A percentile compares a stretch with the other conserved stretches of the same genome.
Conservation (phyloP, 2,329 filamentous ascomycete species). For the Beauveria sp. region DNA sequence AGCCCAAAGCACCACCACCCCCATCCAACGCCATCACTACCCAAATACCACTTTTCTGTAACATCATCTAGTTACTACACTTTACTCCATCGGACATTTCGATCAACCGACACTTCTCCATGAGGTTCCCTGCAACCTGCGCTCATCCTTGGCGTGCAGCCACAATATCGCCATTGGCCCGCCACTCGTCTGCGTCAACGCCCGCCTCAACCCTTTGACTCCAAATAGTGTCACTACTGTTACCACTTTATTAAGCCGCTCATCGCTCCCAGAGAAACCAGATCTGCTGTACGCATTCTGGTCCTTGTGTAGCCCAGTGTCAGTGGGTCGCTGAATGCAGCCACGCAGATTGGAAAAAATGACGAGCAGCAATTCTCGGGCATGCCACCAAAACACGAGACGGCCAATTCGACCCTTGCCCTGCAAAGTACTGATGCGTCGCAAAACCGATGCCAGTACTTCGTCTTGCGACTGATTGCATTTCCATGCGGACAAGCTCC, state of each 20-base stretch:
- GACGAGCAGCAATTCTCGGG: no score
- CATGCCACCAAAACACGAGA: not conserved
- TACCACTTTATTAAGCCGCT: no score
- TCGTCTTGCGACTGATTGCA: not conserved
- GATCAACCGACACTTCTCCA: not conserved
- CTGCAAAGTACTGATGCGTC: no score
- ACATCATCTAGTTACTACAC: not conserved
- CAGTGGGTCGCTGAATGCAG: no score
- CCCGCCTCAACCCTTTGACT: no score
- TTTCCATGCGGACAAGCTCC: not conserved
- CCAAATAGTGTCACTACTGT: no score
- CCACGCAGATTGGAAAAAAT: no score
- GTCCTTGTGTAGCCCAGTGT: no score
- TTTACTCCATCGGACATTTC: not conserved
- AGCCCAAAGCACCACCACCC: not conserved
- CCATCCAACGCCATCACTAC: not conserved
- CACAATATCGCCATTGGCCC: not conserved
- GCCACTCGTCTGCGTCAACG: not conserved
- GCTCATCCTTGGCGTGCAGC: not conserved
- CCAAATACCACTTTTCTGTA: not conserved
- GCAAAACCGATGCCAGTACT: no score
- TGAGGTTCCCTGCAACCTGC: not conserved
- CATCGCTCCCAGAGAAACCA: no score
- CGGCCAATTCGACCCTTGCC: not conserved
- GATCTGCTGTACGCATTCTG: no score